Base-by-base conservation (phyloP, 2,329 filamentous ascomycete species). In the Chalaropsis ovoidea region DNA sequence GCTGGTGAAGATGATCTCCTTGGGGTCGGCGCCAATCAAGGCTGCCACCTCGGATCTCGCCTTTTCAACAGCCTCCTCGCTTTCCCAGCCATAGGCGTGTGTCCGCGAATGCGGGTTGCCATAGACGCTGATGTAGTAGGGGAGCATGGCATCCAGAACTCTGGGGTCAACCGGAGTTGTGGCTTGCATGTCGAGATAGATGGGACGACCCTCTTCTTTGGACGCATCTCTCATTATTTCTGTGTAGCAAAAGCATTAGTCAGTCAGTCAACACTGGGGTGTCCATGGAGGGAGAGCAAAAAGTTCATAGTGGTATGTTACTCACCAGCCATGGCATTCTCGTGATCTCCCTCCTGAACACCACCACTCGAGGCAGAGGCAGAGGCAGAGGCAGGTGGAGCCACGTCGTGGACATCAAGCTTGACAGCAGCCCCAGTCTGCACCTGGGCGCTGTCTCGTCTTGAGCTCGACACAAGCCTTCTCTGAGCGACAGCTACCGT, bases 1-100 rank as follows among this genome's bases (percentile, higher is more conserved):
- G 72, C 92, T 96, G 6, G 94, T 99, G 77, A 99, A 97, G 72
- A 99, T 95, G 70, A 99, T 97, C 75, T 99, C 94, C 77, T 99
- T 99, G 5, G 94, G 80, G 74, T 99, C 91, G 35, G 94, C 94
- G 31, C 93, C 93, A 70, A 99, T 94, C 65, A 99, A 82, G 47
- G 81, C 82, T 2, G 94, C 94, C 69, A 97, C 82, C 72, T 97
- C 84, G 71, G 83, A 82, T 71, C 94, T 85, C 54, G 94, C 92
- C 69, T 90, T 82, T 75, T 99, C 94, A 24, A 95, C 87, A 0
- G 89, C 93, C 77, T 92, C 90, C 73, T 99, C 94, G 64, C 89
- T 95, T 79, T 99, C 94, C 94, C 94, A 99, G 62, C 94, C 94
- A 75, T 99, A 99, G 27, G 94, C 92, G 76, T 99, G 94, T 66